Base-by-base conservation (phyloP, 352 stramenopile species). In the Labyrinthula sp. region DNA sequence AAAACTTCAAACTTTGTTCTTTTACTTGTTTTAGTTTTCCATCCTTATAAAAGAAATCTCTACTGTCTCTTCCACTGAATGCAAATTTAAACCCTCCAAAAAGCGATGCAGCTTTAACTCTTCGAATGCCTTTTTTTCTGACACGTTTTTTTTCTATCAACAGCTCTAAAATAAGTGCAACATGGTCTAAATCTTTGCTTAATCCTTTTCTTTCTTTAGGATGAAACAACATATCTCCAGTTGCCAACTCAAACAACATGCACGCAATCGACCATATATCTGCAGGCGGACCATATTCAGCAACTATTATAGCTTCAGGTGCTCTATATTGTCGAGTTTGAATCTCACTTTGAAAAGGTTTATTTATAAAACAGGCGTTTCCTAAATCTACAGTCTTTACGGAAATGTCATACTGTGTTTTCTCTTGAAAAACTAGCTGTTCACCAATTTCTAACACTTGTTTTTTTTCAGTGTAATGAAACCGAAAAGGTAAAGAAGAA, bases 291-390 rank as follows among this genome's bases (percentile, higher is more conserved):
- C 95, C 79, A 64, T 99, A 99, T 30, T 75, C 75, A 57, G 82
- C 86, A 28, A 83, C 79, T 48, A 95, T 63, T 15, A 95, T 83
- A 18, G 94, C 89, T 63, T 99, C 91, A 3, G 91, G 91, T 27
- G 75, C 88, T 2, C 91, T 77, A 61, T 99, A 99, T 67, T 99
- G 91, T n/a, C 91, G 72, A 15, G 91, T 99, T 64, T 99, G 91
- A 56, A 99, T 98, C 58, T 99, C 89, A 58, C 96, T 82, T 30
- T 85, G 95, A 60, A 98, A 99, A 65, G 96, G 89, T 48, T 93
- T 87, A 52, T 93, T 67, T 12, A 78, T 95, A 85, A 88, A 97
- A 63, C 91, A 99, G 0, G 89, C 88, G 61, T 99, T 99, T 45
- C 91, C 91, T n/a, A 99, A 63, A 68, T 99, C 90, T 22, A 94